Evolutionary conservation across 768 basidiomycete species (phyloP), one percentile per base, ranked within the genome.

Genomic region (Hygrophorus russula): DNA sequence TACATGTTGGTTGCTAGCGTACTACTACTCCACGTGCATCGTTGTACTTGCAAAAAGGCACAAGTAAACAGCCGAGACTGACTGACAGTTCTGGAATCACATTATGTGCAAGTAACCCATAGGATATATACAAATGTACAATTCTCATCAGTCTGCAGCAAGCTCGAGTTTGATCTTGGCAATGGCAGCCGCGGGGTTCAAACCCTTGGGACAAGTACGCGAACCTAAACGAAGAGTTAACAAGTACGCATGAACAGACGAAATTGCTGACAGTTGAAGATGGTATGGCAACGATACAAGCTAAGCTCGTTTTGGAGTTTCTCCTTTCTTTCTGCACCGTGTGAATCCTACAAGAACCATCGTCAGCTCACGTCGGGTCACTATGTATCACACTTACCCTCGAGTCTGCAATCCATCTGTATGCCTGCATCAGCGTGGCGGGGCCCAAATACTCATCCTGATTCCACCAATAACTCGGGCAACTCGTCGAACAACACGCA

Each of bases 391-490:
- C 5, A 69, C 82, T 44, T 51, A 89, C 89, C 53, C 94, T 71
- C 37, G 90, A 94, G 59, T 98, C 94, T 0, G 93, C 92, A 58
- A 99, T 94, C 94, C 94, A 98, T 52, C 93, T 72, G 65, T 97
- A 96, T 0, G 91, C 90, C 54, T 91, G 87, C 90, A 97, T 91
- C 54, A 97, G 68, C 0, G 92, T 92, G 1, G 94, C 94, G 5
- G 94, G 94, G 29, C 94, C 93, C 32, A 99, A 83, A 64, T 99
- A 99, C 62, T 91, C 86, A 58, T 97, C 92, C 65, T 92, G 90
- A 67, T 97, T 98, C 94, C 94, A 98, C 94, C 94, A 97, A 66
- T 98, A 96, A 24, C 82, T 86, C 3, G 94, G 94, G 74, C 94
- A 99, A 35, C 86, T 87, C 0, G 94, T 98, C 34, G 92, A 92